Conservation (phyloP, 352 stramenopile species). For the Globisporangium splendens region DNA sequence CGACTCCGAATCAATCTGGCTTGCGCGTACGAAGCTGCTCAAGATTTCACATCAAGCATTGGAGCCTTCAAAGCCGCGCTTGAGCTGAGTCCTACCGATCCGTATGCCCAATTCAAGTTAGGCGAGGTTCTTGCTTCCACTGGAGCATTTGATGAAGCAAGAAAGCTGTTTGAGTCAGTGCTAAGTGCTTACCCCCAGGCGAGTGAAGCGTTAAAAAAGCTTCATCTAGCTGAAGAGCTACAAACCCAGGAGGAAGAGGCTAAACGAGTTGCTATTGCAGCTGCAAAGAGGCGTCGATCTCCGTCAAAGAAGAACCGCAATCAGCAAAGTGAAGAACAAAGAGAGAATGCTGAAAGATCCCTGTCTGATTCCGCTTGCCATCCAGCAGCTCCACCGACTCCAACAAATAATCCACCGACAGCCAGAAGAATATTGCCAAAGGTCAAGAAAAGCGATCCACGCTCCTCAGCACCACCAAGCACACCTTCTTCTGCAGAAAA, state of each 20-base stretch:
- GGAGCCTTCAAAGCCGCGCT: conserved; percentile 44
- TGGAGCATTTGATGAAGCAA: conserved; percentile 38
- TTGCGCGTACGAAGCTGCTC: conserved; percentile 47
- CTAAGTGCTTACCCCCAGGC: conserved; percentile 49
- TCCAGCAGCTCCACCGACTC: conserved; percentile 13
- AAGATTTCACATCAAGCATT: conserved; percentile 32
- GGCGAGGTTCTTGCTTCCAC: conserved; percentile 35
- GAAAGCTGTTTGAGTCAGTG: conserved; percentile 34
- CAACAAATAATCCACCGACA: conserved; percentile 13
- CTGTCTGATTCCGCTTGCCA: neutral
- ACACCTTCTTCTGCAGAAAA: neutral
- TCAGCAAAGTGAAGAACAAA: conserved; percentile 2
- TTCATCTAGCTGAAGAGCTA: conserved; percentile 24
- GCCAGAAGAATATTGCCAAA: conserved; percentile 11
- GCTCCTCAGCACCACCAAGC: conserved; percentile 4
- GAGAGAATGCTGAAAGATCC: neutral
- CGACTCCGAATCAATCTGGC: conserved; percentile 66
- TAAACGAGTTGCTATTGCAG: conserved; percentile 21
- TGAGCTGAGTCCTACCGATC: conserved; percentile 35
- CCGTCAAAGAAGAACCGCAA: conserved; percentile 20
- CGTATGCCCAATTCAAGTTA: conserved; percentile 62
- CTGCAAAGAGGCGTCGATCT: conserved; percentile 26
- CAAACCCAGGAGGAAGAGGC: conserved; percentile 23
- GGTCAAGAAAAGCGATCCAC: conserved; percentile 15
- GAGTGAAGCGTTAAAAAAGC: conserved; percentile 32